A percentile compares a stretch with the other conserved stretches of the same genome.
phyloP scores from a whole-genome alignment of 495 filamentous ascomycete genomes.

The Penicillium maclennaniae region DNA sequence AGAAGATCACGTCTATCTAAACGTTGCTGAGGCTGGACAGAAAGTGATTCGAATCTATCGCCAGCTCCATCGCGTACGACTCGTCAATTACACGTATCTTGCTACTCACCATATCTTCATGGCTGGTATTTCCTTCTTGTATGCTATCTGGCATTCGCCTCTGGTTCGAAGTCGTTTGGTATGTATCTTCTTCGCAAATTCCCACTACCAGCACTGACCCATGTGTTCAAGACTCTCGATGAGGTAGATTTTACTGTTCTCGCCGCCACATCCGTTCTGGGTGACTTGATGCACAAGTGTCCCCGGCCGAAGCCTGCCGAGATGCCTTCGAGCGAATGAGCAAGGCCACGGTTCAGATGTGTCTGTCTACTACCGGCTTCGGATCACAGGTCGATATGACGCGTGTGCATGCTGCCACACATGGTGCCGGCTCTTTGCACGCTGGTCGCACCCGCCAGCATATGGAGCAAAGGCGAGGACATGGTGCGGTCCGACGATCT shows the following conservation, averaged over 20 bases:
- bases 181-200: conserved; percentile 33
- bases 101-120: conserved; percentile 98
- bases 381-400: conserved; percentile 48
- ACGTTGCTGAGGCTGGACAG: conserved; percentile 91
- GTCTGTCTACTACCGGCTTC: conserved; percentile 76
- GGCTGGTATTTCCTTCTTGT: conserved; percentile 92
- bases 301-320: conserved; percentile 81
- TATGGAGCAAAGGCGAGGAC: conserved; percentile 23
- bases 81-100: conserved; percentile 94
- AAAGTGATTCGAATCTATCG: conserved; percentile 88
- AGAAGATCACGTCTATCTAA: conserved; percentile 85
- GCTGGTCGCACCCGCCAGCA: conserved; percentile 22
- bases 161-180: conserved; percentile 79
- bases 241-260: conserved; percentile 95
- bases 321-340: conserved; percentile 96
- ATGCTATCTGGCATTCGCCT: conserved; percentile 95
- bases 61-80: conserved; percentile 77
- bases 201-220: conserved; percentile 2
- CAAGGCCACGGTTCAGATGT: conserved; percentile 92
- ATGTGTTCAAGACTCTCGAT: conserved; percentile 65
- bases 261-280: conserved; percentile 85
- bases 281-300: conserved; percentile 72
- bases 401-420: conserved; percentile 15
- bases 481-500: conserved; percentile 25
- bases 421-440: conserved; percentile 18